These are phyloP conservation scores for Leishmania turanica DNA, from an alignment of 208 protist genomes.

Conservation along the genomic window DNA sequence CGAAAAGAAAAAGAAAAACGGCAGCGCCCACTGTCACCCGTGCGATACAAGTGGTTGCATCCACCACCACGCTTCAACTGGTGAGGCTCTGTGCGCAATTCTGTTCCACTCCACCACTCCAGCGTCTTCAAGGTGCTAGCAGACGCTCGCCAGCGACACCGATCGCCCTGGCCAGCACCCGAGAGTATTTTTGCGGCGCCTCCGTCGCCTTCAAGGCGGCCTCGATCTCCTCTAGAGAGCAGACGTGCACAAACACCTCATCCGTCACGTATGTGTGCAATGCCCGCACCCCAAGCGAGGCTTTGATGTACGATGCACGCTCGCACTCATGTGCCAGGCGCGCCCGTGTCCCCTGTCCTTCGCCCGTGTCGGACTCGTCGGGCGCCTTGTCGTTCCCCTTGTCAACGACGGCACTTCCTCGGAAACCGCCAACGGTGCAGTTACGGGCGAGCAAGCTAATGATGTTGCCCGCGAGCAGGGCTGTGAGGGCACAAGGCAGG, in stretches of 20 bases:
- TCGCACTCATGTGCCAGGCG: slow-evolving; percentile 17
- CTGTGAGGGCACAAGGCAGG: slow-evolving; percentile 50
- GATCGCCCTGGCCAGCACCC: slow-evolving; percentile 16
- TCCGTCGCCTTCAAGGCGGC: slow-evolving; percentile 31
- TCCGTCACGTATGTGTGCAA: slow-evolving; percentile 57
- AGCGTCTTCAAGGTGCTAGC: slow-evolving; percentile 3
- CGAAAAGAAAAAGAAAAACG: neutral
- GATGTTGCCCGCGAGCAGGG: slow-evolving; percentile 38
- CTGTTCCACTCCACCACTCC: neutral
- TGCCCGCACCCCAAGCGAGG: slow-evolving; percentile 48
- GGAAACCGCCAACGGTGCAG: neutral
- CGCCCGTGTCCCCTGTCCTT: neutral
- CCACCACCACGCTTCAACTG: neutral
- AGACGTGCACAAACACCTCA: slow-evolving; percentile 53
- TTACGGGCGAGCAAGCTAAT: slow-evolving; percentile 1
- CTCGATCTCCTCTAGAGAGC: slow-evolving; percentile 55
- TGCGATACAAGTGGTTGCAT: neutral
- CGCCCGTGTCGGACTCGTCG: neutral
- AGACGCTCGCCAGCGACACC: slow-evolving; percentile 17
- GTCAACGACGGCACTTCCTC: neutral
- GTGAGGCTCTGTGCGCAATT: neutral
- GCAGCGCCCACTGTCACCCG: neutral
- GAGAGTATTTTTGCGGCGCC: slow-evolving; percentile 38
- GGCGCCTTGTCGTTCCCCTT: neutral
- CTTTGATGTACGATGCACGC: slow-evolving; percentile 62